These are phyloP conservation scores for Calocybe indica DNA, from an alignment of 768 basidiomycete genomes.

Conservation along the genomic window DNA sequence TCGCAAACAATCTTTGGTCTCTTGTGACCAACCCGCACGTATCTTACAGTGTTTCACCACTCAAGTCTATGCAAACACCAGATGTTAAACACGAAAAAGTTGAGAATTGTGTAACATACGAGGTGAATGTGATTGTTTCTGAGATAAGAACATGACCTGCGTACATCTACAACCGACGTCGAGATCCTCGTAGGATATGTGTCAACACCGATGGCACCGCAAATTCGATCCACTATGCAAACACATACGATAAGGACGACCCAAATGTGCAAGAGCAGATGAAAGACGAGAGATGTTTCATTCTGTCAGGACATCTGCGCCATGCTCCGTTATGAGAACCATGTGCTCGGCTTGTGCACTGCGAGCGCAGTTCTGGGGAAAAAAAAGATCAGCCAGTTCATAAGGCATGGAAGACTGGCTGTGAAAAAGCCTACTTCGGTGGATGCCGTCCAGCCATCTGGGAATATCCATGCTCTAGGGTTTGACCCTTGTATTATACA, in stretches of 20 bases:
- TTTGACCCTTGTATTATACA: slow-evolving; percentile 70
- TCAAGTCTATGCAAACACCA: slow-evolving; percentile 35
- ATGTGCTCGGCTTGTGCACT: slow-evolving; percentile 88
- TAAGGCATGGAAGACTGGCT: neutral
- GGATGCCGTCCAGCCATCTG: slow-evolving; percentile 92
- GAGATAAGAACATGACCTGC: too few relatives aligned
- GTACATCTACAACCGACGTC: too few relatives aligned
- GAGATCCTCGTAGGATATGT: too few relatives aligned
- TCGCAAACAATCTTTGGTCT: neutral
- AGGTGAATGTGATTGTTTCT: too few relatives aligned
- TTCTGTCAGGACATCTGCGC: slow-evolving; percentile 72
- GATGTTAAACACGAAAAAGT: slow-evolving; percentile 31
- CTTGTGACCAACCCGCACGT: neutral
- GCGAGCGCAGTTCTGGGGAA: slow-evolving; percentile 64
- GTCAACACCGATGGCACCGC: too few relatives aligned
- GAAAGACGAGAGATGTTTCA: too few relatives aligned
- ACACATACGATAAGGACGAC: too few relatives aligned
- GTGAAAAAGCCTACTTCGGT: slow-evolving; percentile 53
- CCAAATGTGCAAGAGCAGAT: too few relatives aligned
- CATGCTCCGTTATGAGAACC: slow-evolving; percentile 74
- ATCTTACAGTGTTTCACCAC: slow-evolving; percentile 36
- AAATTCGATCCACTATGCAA: too few relatives aligned
- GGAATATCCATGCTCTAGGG: slow-evolving; percentile 70
- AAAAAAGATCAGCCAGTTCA: neutral
- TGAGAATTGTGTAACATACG: too few relatives aligned